Evolutionary conservation across 495 filamentous ascomycete genomes (phyloP).

Genomic region (Aspergillus egyptiacus): DNA sequence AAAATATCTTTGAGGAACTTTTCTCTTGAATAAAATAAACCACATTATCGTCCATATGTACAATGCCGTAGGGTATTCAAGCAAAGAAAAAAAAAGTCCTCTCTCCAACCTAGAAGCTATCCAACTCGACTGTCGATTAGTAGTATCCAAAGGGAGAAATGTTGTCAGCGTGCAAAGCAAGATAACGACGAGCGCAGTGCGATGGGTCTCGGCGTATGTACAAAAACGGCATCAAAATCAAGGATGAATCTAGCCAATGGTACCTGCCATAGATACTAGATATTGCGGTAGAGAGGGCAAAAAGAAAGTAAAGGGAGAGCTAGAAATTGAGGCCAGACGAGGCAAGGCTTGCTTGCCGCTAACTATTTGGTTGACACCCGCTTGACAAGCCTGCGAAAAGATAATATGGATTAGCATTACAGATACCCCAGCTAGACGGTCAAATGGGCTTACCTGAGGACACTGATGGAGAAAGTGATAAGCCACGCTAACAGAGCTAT

Average conservation of each 20-base stretch:
- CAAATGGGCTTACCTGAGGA: conserved; percentile 57
- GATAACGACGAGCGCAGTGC: not conserved
- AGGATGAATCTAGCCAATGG: not conserved
- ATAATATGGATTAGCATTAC: conserved; percentile 12
- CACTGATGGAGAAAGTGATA: conserved; percentile 80
- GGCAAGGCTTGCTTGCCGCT: not conserved
- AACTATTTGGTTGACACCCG: conserved; percentile 46
- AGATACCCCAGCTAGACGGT: not conserved
- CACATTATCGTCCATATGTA: conserved; percentile 15
- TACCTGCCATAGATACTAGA: conserved; percentile 8
- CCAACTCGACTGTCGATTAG: not conserved
- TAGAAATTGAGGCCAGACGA: not conserved
- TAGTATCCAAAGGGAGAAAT: conserved; percentile 4
- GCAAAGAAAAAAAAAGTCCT: not conserved
- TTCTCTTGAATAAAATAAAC: conserved; percentile 1
- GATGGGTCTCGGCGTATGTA: not conserved
- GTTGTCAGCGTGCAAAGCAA: conserved; percentile 1
- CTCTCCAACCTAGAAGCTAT: not conserved
- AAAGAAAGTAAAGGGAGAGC: not conserved
- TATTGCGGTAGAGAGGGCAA: not conserved
- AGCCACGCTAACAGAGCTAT: conserved; percentile 85
- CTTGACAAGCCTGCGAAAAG: conserved; percentile 55
- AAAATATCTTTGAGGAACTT: not conserved
- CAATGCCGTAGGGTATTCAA: conserved; percentile 10
- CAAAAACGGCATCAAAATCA: conserved; percentile 1